Base-by-base conservation (phyloP, 1,139 yeast genomes). In the Yamadazyma siamensis region DNA sequence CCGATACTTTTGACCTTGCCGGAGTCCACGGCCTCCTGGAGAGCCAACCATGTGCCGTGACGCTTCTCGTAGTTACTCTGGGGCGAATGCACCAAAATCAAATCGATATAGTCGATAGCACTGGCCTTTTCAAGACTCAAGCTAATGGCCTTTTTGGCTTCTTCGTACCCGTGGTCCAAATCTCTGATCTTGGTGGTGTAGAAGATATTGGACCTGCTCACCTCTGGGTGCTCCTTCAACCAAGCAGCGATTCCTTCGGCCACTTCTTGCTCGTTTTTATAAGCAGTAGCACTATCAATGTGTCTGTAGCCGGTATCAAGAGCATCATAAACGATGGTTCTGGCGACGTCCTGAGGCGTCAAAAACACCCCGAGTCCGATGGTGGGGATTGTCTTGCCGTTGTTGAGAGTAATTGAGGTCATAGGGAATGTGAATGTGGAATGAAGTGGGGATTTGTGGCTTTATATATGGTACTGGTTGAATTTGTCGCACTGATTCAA, bases 301-400 rank as follows among this genome's bases (percentile, higher is more conserved):
- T 80, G 88, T 40, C 94, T 72, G 51, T 82, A 83, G 0, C 94
- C 94, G 16, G 54, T 61, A 20, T 65, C 61, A 44, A 84, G 63
- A 2, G 75, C 75, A 17, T 54, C 43, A 41, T 61, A 59, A 2
- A 62, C 67, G 25, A 56, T 42, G 4, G 50, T 53, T 15, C 33
- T 35, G 14, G 67, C 49, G 10, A 53, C 50, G 1, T 40, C 40
- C 3, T 33, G 35, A 2, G 65, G 54, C 15, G 64, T 38, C 17
- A 38, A 45, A 42, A 52, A 65, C 18, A 56, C 55, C 3, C 73
- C 71, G 33, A 45, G 62, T 6, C 64, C 71, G 21, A 65, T 50
- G 9, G 56, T 61, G 2, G 72, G 72, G 26, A 65, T 65, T 17
- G 48, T 48, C 5, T 33, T 46, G 6, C 70, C 70, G 36, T 64